A percentile compares a stretch with the other conserved stretches of the same genome.
phyloP scores from a whole-genome alignment of 75 land plant species.

The Pinus taeda region DNA sequence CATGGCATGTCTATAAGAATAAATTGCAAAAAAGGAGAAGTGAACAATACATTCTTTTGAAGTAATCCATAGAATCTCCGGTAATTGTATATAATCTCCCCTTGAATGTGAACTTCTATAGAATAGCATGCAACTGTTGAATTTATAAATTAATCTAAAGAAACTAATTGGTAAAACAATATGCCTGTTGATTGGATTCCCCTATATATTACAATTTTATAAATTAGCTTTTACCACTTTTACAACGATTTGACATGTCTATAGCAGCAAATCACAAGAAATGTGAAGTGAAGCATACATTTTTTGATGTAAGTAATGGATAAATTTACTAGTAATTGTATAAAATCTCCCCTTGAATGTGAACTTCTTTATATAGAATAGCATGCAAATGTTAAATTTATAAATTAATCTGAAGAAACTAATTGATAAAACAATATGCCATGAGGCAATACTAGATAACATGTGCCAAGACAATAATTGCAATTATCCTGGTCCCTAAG shows the following conservation, averaged over 20 bases:
- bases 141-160: neutral
- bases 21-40: neutral
- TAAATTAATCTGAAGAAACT: neutral
- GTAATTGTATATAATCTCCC: too few relatives aligned
- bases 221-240: neutral
- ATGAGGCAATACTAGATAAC: neutral
- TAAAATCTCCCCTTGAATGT: neutral
- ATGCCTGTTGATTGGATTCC: constrained; percentile 73
- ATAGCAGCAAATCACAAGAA: neutral
- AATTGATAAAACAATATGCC: neutral
- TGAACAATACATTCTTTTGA: too few relatives aligned
- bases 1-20: neutral
- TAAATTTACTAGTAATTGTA: too few relatives aligned
- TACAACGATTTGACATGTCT: neutral
- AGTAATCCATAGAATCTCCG: neutral
- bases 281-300: neutral
- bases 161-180: neutral
- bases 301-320: neutral
- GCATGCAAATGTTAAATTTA: neutral
- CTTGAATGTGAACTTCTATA: neutral
- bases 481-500: neutral
- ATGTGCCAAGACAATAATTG: neutral
- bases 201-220: constrained; percentile 20
- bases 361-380: neutral
- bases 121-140: constrained; percentile 1